Evolutionary conservation across 495 filamentous ascomycete genomes (phyloP).

Genomic region (Penicillium paxilli): DNA sequence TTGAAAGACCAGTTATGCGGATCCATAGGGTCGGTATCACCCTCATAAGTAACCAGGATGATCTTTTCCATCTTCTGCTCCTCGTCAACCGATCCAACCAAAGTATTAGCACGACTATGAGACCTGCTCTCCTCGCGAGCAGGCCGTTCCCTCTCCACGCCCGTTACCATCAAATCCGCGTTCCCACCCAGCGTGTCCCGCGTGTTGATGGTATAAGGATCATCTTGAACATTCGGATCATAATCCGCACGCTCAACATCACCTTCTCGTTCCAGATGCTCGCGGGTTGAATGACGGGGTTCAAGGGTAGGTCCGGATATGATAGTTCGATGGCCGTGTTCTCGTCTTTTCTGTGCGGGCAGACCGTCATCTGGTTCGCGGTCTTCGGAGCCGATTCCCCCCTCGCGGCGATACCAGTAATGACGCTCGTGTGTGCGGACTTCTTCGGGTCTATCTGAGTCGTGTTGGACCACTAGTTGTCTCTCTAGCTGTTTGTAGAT

Average conservation of each 20-base stretch:
- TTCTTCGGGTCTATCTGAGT: slow-evolving; percentile 8
- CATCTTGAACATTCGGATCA: slow-evolving; percentile 4
- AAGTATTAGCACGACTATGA: background rate
- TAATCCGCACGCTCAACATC: slow-evolving; percentile 14
- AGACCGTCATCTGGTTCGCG: slow-evolving; percentile 5
- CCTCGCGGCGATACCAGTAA: slow-evolving; percentile 13
- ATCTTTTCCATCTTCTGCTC: slow-evolving; percentile 32
- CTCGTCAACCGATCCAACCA: background rate
- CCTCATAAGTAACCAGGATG: slow-evolving; percentile 58
- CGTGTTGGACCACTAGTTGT: slow-evolving; percentile 25
- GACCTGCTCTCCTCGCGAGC: background rate
- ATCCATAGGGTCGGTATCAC: slow-evolving; percentile 50
- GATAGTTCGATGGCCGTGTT: slow-evolving; percentile 15
- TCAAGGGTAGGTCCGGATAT: slow-evolving; percentile 10
- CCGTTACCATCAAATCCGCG: slow-evolving; percentile 21
- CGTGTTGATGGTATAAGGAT: slow-evolving; percentile 23
- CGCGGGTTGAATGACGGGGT: slow-evolving; percentile 7
- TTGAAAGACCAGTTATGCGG: slow-evolving; percentile 57
- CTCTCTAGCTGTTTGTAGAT: slow-evolving; percentile 33
- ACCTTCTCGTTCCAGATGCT: slow-evolving; percentile 15
- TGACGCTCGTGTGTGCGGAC: slow-evolving; percentile 17
- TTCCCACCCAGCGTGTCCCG: slow-evolving; percentile 13
- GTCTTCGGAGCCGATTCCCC: slow-evolving; percentile 7
- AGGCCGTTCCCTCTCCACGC: slow-evolving; percentile 7
- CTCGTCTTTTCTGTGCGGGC: slow-evolving; percentile 2